These are phyloP conservation scores for Auricularia sp. DNA, from an alignment of 768 basidiomycete species.

Conservation along the genomic window DNA sequence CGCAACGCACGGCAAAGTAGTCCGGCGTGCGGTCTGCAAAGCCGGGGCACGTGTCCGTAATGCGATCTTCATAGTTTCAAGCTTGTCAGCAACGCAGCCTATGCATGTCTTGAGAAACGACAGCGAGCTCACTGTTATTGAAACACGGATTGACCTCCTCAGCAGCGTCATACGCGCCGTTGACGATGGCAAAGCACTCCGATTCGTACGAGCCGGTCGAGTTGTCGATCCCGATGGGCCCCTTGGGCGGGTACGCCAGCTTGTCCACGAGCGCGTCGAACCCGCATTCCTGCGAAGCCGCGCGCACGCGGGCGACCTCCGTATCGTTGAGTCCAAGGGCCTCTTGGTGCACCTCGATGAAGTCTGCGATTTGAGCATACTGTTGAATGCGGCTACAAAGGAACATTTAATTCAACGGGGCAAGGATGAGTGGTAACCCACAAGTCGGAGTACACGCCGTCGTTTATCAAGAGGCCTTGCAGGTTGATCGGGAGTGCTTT, in stretches of 20 bases:
- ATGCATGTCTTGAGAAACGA: too few relatives aligned
- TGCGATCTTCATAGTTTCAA: background rate
- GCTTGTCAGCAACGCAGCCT: too few relatives aligned
- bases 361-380: background rate
- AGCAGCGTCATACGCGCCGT: background rate
- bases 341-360: background rate
- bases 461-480: constrained; percentile 10
- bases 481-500: constrained; percentile 4
- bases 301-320: background rate
- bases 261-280: background rate
- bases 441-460: constrained; percentile 10
- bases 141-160: background rate
- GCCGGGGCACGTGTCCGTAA: background rate
- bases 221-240: background rate
- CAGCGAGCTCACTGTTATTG: background rate
- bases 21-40: background rate
- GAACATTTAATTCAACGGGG: too few relatives aligned
- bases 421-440: background rate
- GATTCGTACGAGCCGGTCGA: background rate
- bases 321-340: background rate
- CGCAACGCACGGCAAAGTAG: background rate
- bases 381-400: background rate
- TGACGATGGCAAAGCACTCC: background rate
- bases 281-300: background rate
- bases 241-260: background rate